Conservation (phyloP, 345 rosid species). For the Jatropha curcas region DNA sequence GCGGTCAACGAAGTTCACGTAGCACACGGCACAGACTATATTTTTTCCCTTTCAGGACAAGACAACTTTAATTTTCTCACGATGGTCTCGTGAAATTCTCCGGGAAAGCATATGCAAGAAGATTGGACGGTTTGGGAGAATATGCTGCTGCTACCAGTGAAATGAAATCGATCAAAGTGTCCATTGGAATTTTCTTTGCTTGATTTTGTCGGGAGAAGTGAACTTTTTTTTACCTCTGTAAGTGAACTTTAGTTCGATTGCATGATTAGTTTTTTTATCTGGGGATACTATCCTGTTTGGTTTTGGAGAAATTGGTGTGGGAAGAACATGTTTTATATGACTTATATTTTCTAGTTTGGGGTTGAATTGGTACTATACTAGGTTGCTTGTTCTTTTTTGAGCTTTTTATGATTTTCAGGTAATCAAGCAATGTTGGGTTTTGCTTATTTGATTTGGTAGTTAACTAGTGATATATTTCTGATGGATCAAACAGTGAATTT, state of each 20-base stretch:
- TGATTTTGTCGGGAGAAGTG: neutral
- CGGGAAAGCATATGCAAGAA: neutral
- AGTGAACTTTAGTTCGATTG: neutral
- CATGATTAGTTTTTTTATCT: neutral
- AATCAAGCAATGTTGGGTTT: neutral
- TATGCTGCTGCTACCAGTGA: neutral
- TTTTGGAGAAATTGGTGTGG: slow-evolving; percentile 5
- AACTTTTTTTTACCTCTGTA: slow-evolving; percentile 1
- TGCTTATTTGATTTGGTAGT: neutral
- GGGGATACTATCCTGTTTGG: neutral
- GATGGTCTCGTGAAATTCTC: slow-evolving; percentile 8
- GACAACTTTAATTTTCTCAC: neutral
- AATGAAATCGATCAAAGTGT: neutral
- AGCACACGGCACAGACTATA: neutral
- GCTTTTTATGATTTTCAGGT: neutral
- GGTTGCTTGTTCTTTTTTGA: neutral
- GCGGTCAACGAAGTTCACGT: neutral
- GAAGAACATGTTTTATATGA: neutral
- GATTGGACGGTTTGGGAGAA: neutral
- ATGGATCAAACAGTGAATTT: neutral
- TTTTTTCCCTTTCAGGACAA: neutral
- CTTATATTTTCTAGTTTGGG: neutral
- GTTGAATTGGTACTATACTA: neutral
- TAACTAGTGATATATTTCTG: slow-evolving; percentile 12
- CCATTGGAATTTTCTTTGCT: neutral